These are phyloP conservation scores for Globisporangium yorkense DNA, from an alignment of 352 stramenopile genomes.

Conservation along the genomic window DNA sequence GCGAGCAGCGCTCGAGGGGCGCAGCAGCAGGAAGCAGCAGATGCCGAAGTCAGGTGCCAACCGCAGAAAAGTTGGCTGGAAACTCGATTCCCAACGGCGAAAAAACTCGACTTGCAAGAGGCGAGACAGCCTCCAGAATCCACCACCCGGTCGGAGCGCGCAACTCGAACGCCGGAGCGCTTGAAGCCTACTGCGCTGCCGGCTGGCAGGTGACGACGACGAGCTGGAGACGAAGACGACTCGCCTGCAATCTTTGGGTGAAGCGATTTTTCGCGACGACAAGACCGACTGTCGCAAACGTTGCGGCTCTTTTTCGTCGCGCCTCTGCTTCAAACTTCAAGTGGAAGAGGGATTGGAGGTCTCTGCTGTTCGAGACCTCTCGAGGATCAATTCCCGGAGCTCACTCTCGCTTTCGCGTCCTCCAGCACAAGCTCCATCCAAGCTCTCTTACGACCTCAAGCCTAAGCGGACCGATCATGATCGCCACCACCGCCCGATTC, in stretches of 20 bases:
- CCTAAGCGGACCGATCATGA: neutral
- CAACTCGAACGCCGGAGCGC: too few species aligned
- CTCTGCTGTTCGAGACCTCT: neutral
- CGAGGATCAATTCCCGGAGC: neutral
- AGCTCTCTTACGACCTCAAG: neutral
- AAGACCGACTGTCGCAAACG: neutral
- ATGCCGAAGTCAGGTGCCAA: neutral
- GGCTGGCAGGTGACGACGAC: too few species aligned
- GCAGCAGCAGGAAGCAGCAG: too few species aligned
- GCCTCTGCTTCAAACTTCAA: neutral
- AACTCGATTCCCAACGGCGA: neutral
- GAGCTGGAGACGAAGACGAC: neutral
- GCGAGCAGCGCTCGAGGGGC: too few species aligned
- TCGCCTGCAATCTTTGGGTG: neutral
- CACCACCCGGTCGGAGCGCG: neutral
- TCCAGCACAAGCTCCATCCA: neutral
- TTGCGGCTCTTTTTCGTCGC: neutral
- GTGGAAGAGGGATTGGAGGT: neutral
- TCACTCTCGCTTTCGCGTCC: neutral
- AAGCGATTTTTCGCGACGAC: neutral
- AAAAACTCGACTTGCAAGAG: neutral
- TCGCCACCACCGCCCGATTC: neutral
- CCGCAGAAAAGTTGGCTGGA: neutral
- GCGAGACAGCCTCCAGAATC: neutral
- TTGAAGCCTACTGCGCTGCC: neutral